Evolutionary conservation across 768 basidiomycete genomes (phyloP).

Genomic region (Serendipita sp.): DNA sequence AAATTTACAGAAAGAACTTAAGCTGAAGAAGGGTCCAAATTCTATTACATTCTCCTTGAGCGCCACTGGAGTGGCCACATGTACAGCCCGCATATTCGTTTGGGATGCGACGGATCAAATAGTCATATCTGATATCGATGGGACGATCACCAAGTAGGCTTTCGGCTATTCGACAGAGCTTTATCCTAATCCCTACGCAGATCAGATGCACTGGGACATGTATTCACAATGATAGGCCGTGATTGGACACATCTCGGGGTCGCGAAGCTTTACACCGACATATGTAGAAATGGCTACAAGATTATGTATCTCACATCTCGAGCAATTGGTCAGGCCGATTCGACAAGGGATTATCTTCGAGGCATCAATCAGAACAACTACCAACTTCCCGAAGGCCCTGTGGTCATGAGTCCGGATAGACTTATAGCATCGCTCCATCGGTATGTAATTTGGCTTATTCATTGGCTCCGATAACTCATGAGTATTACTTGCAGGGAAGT

Average conservation of each 20-base stretch:
- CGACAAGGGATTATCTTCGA: constrained; percentile 85
- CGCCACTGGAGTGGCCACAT: constrained; percentile 62
- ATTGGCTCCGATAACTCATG: background rate
- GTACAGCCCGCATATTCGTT: constrained; percentile 84
- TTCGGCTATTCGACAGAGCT: background rate
- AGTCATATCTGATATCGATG: constrained; percentile 95
- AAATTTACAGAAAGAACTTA: constrained; percentile 53
- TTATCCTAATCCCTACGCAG: constrained; percentile 23
- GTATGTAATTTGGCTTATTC: constrained; percentile 26
- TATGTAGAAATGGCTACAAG: constrained; percentile 89
- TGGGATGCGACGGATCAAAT: constrained; percentile 88
- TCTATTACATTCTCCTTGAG: constrained; percentile 87
- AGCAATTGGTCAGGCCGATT: constrained; percentile 95
- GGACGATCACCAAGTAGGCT: constrained; percentile 90
- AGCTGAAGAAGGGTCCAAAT: constrained; percentile 76
- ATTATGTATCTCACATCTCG: constrained; percentile 95
- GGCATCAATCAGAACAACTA: constrained; percentile 93
- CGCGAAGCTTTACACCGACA: constrained; percentile 93
- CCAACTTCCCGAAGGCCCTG: constrained; percentile 92
- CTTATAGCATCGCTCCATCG: constrained; percentile 88
- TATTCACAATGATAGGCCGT: constrained; percentile 93
- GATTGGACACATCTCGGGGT: constrained; percentile 98
- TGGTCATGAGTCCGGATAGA: constrained; percentile 96
- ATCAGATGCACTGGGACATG: constrained; percentile 90
- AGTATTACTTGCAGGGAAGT: constrained; percentile 51